These are phyloP conservation scores for Penicillium canescens DNA, from an alignment of 495 filamentous ascomycete species.

Conservation along the genomic window DNA sequence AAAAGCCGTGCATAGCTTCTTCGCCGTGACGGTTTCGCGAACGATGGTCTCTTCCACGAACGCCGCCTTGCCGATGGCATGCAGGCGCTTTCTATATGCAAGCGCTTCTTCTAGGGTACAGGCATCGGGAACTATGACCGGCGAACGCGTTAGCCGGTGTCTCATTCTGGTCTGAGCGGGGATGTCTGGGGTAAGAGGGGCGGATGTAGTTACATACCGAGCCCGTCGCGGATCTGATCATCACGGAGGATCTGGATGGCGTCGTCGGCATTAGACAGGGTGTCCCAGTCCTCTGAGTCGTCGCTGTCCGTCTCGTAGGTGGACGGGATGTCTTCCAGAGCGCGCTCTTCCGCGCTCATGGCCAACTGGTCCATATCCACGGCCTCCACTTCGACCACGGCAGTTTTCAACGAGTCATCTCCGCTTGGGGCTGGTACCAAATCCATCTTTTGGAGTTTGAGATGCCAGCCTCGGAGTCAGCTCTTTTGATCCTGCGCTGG, in stretches of 20 bases:
- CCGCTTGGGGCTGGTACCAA: conserved; percentile 41
- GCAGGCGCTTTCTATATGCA: conserved; percentile 65
- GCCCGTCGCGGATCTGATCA: conserved; percentile 58
- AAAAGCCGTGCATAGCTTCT: conserved; percentile 91
- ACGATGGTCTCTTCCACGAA: conserved; percentile 76
- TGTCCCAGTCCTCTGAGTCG: conserved; percentile 67
- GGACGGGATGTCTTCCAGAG: conserved; percentile 31
- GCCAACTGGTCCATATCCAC: conserved; percentile 32
- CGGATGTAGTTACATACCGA: conserved; percentile 35
- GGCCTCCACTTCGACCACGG: conserved; percentile 47
- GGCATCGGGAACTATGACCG: conserved; percentile 49
- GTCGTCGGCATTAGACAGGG: conserved; percentile 67
- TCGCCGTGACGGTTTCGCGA: conserved; percentile 65
- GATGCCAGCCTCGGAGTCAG: conserved; percentile 33
- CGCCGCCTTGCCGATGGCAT: conserved; percentile 69
- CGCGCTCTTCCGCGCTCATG: conserved; percentile 25
- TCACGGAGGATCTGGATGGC: conserved; percentile 63
- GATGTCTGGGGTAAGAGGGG: conserved; percentile 22
- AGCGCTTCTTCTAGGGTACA: conserved; percentile 76
- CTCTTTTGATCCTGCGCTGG: conserved; percentile 25
- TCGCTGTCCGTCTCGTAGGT: conserved; percentile 60
- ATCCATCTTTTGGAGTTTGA: conserved; percentile 43
- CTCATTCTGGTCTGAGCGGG: conserved; percentile 24
- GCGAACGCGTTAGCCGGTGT: conserved; percentile 13
- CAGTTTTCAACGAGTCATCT: conserved; percentile 41